Evolutionary conservation across 2,329 filamentous ascomycete genomes (phyloP), one percentile per base, ranked within the genome.

Genomic region (Tolypocladium endophyticum): DNA sequence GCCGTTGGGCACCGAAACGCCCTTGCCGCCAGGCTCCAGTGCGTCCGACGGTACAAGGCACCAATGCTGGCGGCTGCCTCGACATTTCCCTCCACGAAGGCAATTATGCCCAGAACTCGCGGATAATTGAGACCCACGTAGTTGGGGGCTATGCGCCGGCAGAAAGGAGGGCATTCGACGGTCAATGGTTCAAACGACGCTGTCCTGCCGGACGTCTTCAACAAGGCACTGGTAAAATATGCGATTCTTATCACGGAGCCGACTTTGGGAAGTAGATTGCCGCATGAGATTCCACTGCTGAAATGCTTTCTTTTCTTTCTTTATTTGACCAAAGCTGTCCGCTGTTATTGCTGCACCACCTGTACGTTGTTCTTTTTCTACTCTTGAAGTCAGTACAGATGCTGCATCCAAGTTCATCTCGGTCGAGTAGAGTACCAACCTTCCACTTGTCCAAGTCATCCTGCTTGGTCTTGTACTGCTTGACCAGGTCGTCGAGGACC

Each of bases 381-480:
- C 71, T 41, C 20, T 12, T 33, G 47, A 14, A n/a, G 56, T 59
- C 59, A 61, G 59, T 61, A 61, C 58, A 58, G 66, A 64, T 16
- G 14, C 59, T 64, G 58, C 39, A 41, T 35, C n/a, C 35, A 39
- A 39, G 20, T 28, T 12, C 36, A 47, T 35, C 25, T 23, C 28
- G 39, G 25, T 36, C 20, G 30, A 55, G 18, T 3, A 54, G 14
- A 23, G 18, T 9, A 70, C 85, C 61, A 77, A 95, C 93, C 90
- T 99, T 99, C 94, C 94, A 99, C 74, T 88, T 92, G 73, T 99
- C 93, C 80, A 99, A 84, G 71, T 99, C 94, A 50, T 91, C 86
- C 74, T 99, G 92, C 76, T 96, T 96, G 38, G 81, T 78, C 79
- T 96, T 96, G 81, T 97, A 97, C 77, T 96, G 91, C 82, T 96